Percentiles rank a stretch among this genome's conserved stretches.
phyloP scores from a whole-genome alignment of 305 asterid species.

The Solanum hybrid region DNA sequence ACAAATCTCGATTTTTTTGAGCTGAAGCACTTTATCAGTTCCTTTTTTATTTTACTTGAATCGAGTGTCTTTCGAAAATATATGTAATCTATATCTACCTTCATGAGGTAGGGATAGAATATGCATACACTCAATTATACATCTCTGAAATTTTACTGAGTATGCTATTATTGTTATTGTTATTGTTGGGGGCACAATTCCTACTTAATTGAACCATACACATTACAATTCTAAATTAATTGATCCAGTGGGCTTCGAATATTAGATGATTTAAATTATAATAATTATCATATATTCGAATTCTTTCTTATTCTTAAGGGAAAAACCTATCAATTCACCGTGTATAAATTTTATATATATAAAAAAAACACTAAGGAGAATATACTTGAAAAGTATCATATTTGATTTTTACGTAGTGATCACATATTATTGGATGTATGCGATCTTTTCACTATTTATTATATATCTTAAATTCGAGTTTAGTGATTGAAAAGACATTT shows the following conservation, averaged over 20 bases:
- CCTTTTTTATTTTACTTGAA: accelerated
- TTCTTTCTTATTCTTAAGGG: neutral
- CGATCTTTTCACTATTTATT: neutral
- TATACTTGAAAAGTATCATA: neutral
- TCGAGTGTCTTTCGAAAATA: neutral
- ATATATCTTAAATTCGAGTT: neutral
- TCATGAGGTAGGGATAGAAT: neutral
- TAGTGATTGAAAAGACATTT: neutral
- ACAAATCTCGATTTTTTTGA: neutral
- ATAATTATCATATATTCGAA: neutral
- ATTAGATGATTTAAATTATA: neutral
- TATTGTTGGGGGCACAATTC: neutral
- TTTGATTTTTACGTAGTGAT: neutral
- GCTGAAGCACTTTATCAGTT: neutral
- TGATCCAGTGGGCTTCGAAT: neutral
- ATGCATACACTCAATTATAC: neutral
- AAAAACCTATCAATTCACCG: neutral
- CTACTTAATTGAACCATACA: neutral
- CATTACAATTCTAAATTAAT: neutral
- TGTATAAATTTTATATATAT: neutral
- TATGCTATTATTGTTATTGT: neutral
- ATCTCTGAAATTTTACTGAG: neutral
- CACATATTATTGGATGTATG: neutral
- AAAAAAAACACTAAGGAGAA: neutral
- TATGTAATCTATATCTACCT: neutral